Conservation (phyloP, 176 grass and related monocot genomes). For the Thalia dealbata region DNA sequence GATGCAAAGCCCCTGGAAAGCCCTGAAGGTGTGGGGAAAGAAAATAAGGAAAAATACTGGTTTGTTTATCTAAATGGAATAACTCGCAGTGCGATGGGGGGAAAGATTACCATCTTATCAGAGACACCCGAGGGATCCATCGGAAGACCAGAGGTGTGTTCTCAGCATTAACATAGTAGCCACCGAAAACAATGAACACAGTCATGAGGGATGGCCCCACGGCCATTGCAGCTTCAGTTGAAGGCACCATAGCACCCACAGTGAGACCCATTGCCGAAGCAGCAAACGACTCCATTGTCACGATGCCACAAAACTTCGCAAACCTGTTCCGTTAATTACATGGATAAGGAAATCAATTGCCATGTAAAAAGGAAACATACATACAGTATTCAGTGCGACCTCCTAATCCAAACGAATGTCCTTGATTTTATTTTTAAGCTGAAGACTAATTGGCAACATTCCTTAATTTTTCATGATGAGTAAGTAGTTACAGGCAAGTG, state of each 20-base stretch:
- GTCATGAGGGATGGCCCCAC: conserved; percentile 98
- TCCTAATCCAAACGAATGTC: no score
- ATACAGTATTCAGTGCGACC: not conserved
- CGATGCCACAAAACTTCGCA: conserved; percentile 84
- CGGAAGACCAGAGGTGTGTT: conserved; percentile 81
- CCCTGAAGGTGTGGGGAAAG: conserved; percentile 32
- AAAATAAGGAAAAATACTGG: not conserved
- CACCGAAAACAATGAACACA: conserved; percentile 92
- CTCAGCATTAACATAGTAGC: conserved; percentile 88
- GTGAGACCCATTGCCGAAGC: conserved; percentile 96
- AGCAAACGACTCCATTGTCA: conserved; percentile 85
- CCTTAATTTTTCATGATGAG: no score
- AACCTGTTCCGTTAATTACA: conserved; percentile 36
- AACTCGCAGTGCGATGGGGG: not conserved
- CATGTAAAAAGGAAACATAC: not conserved
- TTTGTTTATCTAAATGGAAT: not conserved
- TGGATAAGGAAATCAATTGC: not conserved
- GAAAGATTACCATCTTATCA: conserved; percentile 84
- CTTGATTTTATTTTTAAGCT: no score
- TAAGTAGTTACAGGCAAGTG: no score
- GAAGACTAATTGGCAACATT: no score
- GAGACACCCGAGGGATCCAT: conserved; percentile 76
- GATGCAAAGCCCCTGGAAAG: conserved; percentile 91
- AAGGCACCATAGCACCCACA: conserved; percentile 87
- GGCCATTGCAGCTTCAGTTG: conserved; percentile 88